These are phyloP conservation scores for Fragaria vesca DNA, from an alignment of 306 rosid genomes.

Conservation along the genomic window DNA sequence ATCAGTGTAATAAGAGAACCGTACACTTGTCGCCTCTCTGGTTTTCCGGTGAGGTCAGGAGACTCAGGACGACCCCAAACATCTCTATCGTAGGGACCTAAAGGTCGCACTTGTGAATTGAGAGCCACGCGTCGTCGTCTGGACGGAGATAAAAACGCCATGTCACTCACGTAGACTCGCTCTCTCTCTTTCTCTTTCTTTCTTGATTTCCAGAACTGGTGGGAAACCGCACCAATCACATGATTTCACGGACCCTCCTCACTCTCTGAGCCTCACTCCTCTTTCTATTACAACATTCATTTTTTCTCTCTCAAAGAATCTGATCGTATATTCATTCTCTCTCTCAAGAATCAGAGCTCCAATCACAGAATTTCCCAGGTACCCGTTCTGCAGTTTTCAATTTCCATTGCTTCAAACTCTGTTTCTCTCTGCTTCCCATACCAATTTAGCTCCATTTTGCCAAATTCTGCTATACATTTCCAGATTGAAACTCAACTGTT, in stretches of 20 bases:
- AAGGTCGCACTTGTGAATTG: constrained; percentile 34
- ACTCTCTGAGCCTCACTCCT: background rate
- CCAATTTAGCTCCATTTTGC: too few relatives aligned
- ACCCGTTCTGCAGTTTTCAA: background rate
- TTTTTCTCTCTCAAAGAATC: background rate
- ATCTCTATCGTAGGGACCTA: background rate
- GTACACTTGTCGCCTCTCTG: background rate
- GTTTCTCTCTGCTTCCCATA: too few relatives aligned
- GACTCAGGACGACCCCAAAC: background rate
- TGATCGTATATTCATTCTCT: background rate
- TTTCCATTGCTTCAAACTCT: background rate
- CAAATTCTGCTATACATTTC: too few relatives aligned
- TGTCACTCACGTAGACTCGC: constrained; percentile 12
- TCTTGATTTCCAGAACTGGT: constrained; percentile 2
- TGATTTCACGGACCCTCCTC: constrained; percentile 2
- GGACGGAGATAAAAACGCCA: constrained; percentile 25
- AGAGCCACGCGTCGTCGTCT: constrained; percentile 21
- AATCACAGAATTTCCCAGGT: background rate
- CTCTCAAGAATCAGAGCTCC: background rate
- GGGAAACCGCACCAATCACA: constrained; percentile 26
- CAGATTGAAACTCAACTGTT: background rate
- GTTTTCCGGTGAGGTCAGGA: background rate
- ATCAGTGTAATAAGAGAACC: constrained; percentile 15
- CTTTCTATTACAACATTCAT: background rate
- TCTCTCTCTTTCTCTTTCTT: background rate